Evolutionary conservation across 371 early-diverging fungal genomes (phyloP).

Genomic region (Mucor piriformis): DNA sequence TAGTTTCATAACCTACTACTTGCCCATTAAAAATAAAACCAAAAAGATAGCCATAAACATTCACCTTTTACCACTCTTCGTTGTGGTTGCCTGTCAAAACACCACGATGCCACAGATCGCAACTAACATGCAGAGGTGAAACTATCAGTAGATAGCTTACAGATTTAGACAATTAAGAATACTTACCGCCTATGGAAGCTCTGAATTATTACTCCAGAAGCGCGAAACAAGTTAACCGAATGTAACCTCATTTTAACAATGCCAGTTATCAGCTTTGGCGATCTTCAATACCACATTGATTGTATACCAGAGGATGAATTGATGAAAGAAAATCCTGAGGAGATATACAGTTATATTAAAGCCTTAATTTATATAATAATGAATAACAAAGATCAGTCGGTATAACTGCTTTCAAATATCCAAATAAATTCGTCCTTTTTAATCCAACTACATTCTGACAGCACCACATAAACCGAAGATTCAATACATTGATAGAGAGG

Average conservation of each 20-base stretch:
- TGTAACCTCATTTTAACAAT: conserved; percentile 16
- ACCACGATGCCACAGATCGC: not conserved
- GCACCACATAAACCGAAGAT: conserved; percentile 18
- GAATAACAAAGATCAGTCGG: conserved; percentile 13
- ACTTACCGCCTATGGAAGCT: conserved; percentile 17
- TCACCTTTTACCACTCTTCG: too few relatives aligned
- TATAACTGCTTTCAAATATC: conserved; percentile 12
- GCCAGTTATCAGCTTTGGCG: conserved; percentile 17
- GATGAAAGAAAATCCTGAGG: conserved; percentile 15
- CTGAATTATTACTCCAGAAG: conserved; percentile 12
- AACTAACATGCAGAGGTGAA: conserved; percentile 15
- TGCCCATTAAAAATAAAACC: too few relatives aligned
- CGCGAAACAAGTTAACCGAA: conserved; percentile 11
- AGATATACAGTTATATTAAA: conserved; percentile 16
- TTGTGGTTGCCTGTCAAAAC: too few relatives aligned
- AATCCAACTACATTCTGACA: conserved; percentile 15
- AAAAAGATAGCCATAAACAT: too few relatives aligned
- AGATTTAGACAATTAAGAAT: conserved; percentile 16
- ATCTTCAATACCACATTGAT: conserved; percentile 14
- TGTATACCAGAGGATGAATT: conserved; percentile 19
- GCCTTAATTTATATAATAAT: conserved; percentile 10
- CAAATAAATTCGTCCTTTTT: too few relatives aligned
- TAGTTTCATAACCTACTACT: too few relatives aligned
- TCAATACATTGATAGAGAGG: conserved; percentile 10
- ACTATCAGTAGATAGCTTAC: conserved; percentile 19